Conservation (phyloP, 1,139 yeast species). For the Yamadazyma diospyri region DNA sequence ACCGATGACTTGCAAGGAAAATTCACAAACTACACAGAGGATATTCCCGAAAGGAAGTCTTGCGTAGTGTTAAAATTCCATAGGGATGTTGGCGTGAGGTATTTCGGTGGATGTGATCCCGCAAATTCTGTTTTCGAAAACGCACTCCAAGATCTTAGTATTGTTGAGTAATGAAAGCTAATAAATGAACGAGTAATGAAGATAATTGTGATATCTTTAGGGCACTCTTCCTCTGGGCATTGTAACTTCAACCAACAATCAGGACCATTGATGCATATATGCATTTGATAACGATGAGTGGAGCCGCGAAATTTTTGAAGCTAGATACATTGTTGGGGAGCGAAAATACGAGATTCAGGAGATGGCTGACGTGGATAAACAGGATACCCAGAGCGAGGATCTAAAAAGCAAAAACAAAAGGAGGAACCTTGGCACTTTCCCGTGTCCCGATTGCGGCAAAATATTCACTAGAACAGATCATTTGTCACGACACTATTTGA, state of each 20-base stretch:
- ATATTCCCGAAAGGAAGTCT: not conserved
- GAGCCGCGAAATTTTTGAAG: too few species aligned
- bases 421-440: slow-evolving; percentile 17
- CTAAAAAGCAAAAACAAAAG: slow-evolving; percentile 8
- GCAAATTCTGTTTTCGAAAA: not conserved
- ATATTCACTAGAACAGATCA: slow-evolving; percentile 45
- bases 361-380: slow-evolving; percentile 8
- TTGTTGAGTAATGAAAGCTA: too few species aligned
- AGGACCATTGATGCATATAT: too few species aligned
- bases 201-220: too few species aligned
- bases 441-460: slow-evolving; percentile 37
- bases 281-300: too few species aligned
- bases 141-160: not conserved
- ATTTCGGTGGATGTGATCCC: not conserved
- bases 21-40: slow-evolving; percentile 1
- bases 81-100: not conserved
- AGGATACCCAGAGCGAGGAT: slow-evolving; percentile 4
- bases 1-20: not conserved
- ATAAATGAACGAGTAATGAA: too few species aligned
- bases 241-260: too few species aligned
- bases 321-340: too few species aligned
- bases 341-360: too few species aligned
- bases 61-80: slow-evolving; percentile 1
- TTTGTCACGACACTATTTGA: slow-evolving; percentile 41
- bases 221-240: too few species aligned